phyloP scores from a whole-genome alignment of 148 eudicot genomes.

The Vaccinium myrtillus region DNA sequence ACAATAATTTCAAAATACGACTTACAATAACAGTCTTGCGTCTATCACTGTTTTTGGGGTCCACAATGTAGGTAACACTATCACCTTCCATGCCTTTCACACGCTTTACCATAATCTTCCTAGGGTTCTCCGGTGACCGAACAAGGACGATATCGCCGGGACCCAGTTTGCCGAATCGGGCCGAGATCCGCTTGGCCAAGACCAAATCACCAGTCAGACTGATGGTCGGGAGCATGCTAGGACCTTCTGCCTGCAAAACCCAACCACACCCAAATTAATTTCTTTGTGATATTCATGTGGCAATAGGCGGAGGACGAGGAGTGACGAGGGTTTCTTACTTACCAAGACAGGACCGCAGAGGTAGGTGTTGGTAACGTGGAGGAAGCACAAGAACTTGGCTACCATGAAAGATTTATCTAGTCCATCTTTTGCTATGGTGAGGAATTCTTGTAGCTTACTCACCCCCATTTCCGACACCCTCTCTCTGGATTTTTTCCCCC shows the following conservation, averaged over 20 bases:
- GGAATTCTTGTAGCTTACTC: constrained; percentile 32
- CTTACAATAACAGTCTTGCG: constrained; percentile 54
- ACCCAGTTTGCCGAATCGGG: constrained; percentile 49
- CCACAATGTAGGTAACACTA: constrained; percentile 41
- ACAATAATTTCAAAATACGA: background rate
- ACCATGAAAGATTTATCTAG: constrained; percentile 31
- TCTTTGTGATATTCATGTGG: background rate
- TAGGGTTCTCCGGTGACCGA: constrained; percentile 62
- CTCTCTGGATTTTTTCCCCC: background rate
- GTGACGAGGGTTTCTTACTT: constrained; percentile 10
- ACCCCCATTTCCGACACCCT: constrained; percentile 5
- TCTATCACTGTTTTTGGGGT: constrained; percentile 36
- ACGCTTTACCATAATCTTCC: constrained; percentile 54
- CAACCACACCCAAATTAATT: background rate
- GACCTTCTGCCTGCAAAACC: constrained; percentile 59
- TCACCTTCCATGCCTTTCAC: constrained; percentile 77
- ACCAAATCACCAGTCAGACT: constrained; percentile 56
- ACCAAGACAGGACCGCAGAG: constrained; percentile 52
- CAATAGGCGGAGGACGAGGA: background rate
- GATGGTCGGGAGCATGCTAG: constrained; percentile 93
- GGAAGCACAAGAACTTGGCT: constrained; percentile 50
- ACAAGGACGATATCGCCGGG: constrained; percentile 65
- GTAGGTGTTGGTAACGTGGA: constrained; percentile 69
- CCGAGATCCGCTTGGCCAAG: constrained; percentile 52
- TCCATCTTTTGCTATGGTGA: constrained; percentile 49